A percentile compares a stretch with the other conserved stretches of the same genome.
These are phyloP conservation scores for Cryptosporidium baileyi DNA, from an alignment of 169 alveolate genomes.

Conservation along the genomic window DNA sequence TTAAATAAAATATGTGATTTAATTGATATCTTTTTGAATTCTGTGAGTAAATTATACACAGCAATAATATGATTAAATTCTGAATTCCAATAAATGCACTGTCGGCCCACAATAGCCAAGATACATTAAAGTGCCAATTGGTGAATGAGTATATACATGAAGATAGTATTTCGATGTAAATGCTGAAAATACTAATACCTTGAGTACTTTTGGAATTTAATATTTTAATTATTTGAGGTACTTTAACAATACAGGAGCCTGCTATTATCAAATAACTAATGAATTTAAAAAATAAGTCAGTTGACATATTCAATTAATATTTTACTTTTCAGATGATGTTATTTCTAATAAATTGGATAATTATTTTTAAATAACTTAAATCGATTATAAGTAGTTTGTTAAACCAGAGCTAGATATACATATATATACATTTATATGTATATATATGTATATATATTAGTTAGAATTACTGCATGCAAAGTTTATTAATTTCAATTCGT, in stretches of 20 bases:
- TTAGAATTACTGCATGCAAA: no score
- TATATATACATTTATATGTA: no score
- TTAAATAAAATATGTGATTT: constrained; percentile 24
- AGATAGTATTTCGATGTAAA: constrained; percentile 43
- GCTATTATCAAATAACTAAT: constrained; percentile 33
- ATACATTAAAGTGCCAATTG: constrained; percentile 29
- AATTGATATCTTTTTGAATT: neutral
- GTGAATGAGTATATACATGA: constrained; percentile 53
- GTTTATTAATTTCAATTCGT: no score
- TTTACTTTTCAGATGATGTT: no score
- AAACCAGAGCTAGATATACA: no score
- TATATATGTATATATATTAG: no score
- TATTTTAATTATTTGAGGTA: constrained; percentile 54
- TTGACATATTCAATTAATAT: no score
- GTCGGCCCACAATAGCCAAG: constrained; percentile 62
- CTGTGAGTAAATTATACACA: constrained; percentile 19
- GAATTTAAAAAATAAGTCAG: neutral
- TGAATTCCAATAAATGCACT: constrained; percentile 57
- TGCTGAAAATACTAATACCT: constrained; percentile 61
- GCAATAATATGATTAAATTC: constrained; percentile 14
- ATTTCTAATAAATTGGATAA: no score
- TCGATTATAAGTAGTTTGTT: no score
- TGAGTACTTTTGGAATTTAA: constrained; percentile 40
- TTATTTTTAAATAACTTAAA: no score
- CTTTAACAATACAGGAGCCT: constrained; percentile 60